These are phyloP conservation scores for Suillus paluster DNA, from an alignment of 768 basidiomycete genomes.

Conservation along the genomic window DNA sequence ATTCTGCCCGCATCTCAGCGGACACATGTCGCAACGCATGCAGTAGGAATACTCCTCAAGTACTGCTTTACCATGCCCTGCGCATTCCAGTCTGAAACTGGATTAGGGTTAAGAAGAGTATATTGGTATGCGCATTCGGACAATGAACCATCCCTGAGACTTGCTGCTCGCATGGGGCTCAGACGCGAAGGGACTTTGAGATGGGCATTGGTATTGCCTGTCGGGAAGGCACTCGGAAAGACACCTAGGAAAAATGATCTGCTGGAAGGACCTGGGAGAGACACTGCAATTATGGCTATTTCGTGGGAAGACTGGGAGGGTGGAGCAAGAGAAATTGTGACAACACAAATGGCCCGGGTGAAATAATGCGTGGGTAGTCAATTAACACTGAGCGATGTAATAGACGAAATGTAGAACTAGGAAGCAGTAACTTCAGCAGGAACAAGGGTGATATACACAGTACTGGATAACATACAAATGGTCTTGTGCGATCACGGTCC, in stretches of 20 bases:
- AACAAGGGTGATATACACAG: background rate
- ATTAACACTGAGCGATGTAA: background rate
- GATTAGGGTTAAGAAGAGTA: slow-evolving; percentile 46
- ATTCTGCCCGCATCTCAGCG: slow-evolving; percentile 44
- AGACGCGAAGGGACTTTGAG: slow-evolving; percentile 40
- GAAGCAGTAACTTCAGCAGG: background rate
- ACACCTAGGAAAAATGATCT: slow-evolving; percentile 31
- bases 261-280: slow-evolving; percentile 40
- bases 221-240: slow-evolving; percentile 32
- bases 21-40: slow-evolving; percentile 48
- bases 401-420: background rate
- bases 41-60: slow-evolving; percentile 32
- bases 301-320: slow-evolving; percentile 69
- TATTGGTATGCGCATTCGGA: slow-evolving; percentile 43
- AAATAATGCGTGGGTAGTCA: background rate
- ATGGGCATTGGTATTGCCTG: slow-evolving; percentile 42
- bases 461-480: background rate
- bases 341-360: background rate
- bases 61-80: slow-evolving; percentile 23
- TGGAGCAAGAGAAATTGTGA: slow-evolving; percentile 31
- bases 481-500: slow-evolving; percentile 19
- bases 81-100: slow-evolving; percentile 23
- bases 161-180: slow-evolving; percentile 50
- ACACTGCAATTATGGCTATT: slow-evolving; percentile 52
- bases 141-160: slow-evolving; percentile 37